Conservation (phyloP, 306 rosid genomes). For the Malus domestica region ASM211411v1 NC_041805.1:27079501-27080000, state of each 20-base stretch:
- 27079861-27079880: slow-evolving; percentile 11
- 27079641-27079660: no score
- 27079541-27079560: no score
- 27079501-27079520: no score
- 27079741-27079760: slow-evolving; percentile 17
- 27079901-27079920: background rate
- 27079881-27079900: slow-evolving; percentile 10
- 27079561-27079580: no score
- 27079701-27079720: background rate
- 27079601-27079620: no score
- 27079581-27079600: no score
- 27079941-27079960: background rate
- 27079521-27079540: no score
- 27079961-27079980: background rate
- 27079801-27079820: background rate
- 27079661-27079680: background rate
- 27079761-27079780: background rate
- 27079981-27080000: background rate
- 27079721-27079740: slow-evolving; percentile 26
- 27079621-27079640: no score
- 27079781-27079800: background rate
- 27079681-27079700: background rate
- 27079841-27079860: slow-evolving; percentile 47
- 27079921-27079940: background rate
- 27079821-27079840: slow-evolving; percentile 3